Conservation (phyloP, 2,329 filamentous ascomycete genomes). For the Beauveria australis region DNA sequence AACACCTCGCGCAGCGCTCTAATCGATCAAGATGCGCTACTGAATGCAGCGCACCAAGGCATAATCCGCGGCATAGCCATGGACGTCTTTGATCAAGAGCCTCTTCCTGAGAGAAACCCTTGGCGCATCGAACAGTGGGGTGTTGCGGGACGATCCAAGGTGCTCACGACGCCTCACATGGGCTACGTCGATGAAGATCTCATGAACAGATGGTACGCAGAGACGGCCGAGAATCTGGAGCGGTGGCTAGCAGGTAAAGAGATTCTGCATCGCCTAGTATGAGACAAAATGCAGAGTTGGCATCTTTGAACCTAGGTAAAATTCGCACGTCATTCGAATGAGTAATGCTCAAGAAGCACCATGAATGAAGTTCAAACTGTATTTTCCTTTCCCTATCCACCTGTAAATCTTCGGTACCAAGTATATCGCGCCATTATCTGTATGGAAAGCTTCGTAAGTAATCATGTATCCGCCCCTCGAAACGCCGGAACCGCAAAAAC, state of each 20-base stretch:
- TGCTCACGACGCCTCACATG: slow-evolving; percentile 64
- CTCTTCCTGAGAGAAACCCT: slow-evolving; percentile 53
- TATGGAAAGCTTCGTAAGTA: slow-evolving; percentile 9
- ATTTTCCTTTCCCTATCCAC: background rate
- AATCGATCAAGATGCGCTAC: slow-evolving; percentile 56
- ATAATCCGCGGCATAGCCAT: slow-evolving; percentile 58
- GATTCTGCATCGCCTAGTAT: slow-evolving; percentile 13
- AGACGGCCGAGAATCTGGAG: slow-evolving; percentile 55
- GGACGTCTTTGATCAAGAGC: slow-evolving; percentile 68
- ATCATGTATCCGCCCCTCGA: slow-evolving; percentile 6
- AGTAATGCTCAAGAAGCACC: background rate
- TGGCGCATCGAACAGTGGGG: slow-evolving; percentile 63
- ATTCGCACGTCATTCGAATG: background rate
- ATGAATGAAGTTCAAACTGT: background rate
- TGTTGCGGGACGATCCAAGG: slow-evolving; percentile 45
- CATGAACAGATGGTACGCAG: slow-evolving; percentile 57
- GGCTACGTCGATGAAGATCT: slow-evolving; percentile 63
- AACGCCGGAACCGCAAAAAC: slow-evolving; percentile 7
- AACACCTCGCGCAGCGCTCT: slow-evolving; percentile 67
- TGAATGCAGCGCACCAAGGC: slow-evolving; percentile 49
- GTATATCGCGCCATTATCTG: slow-evolving; percentile 6
- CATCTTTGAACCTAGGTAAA: background rate
- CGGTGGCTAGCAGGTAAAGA: slow-evolving; percentile 32
- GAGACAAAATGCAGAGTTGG: background rate
- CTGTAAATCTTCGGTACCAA: background rate